Conservation (phyloP, 31 red algal genomes). For the Porphyra umbilicalis region DNA sequence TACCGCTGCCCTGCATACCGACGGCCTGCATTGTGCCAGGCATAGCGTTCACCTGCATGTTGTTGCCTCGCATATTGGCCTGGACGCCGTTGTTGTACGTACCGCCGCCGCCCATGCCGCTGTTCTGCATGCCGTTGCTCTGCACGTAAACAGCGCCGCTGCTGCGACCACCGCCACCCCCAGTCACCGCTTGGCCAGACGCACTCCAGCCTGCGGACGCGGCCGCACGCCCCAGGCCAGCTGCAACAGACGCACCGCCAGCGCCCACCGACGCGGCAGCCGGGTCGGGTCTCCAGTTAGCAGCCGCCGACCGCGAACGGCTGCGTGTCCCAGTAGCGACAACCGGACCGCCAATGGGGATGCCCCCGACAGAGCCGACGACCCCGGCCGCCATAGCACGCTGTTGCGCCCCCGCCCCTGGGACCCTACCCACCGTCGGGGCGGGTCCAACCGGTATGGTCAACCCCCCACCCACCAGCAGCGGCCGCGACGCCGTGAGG, state of each 20-base stretch:
- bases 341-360: not conserved
- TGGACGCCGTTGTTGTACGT: too few relatives aligned
- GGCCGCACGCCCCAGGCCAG: not conserved
- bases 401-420: too few relatives aligned
- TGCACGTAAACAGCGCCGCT: too few relatives aligned
- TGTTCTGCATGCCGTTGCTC: too few relatives aligned
- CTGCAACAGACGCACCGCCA: too few relatives aligned
- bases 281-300: too few relatives aligned
- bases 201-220: not conserved
- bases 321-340: not conserved
- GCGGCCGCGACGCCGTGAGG: too few relatives aligned
- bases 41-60: not conserved
- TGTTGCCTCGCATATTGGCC: not conserved
- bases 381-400: not conserved
- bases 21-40: not conserved
- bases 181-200: not conserved
- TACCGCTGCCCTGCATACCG: not conserved
- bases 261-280: too few relatives aligned
- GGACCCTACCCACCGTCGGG: too few relatives aligned
- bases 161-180: not conserved
- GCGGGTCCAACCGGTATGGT: too few relatives aligned
- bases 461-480: too few relatives aligned
- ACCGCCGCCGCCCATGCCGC: not conserved
- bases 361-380: not conserved
- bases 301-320: not conserved